Base-by-base conservation (phyloP, 768 basidiomycete genomes). In the Kwoniella sp. region DNA sequence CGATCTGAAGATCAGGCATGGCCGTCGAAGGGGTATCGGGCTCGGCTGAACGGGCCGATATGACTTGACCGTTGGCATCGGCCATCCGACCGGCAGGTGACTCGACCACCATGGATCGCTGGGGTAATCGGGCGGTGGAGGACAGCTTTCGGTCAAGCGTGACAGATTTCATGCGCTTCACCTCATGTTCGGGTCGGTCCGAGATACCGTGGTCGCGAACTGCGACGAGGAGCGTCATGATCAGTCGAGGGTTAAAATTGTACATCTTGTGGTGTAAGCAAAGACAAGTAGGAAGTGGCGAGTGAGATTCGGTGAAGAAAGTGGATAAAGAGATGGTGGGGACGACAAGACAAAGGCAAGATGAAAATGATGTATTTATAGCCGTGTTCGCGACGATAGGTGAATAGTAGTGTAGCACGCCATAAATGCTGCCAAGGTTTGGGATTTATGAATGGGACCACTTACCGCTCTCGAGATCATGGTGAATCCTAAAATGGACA, bases 61-160 rank as follows among this genome's bases (percentile, higher is more conserved):
- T 67, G 25, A 75, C 67, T 37, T 69, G 71, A 7, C 76, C 76
- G 54, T 73, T 86, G 20, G 89, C 85, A 73, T 91, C 89, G 4
- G 90, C 93, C 64, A 87, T 88, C 78, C 89, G 87, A 47, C 93
- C 94, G 12, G 92, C 86, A 47, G 96, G 96, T 73, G 91, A 92
- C 81, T 99, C 95, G 55, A 99, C 89, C 47, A 99, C 88, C 8
- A 92, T 98, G 26, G 95, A 96, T 38, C 93, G 89, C 81, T 92
- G 93, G 4, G 95, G 92, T 62, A 95, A 77, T 52, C 90, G 87
- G 28, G 96, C 92, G 1, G 92, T 95, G 13, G 94, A 91, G 30
- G 93, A 96, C 47, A 95, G 84, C 79, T 98, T 98, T 59, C 96
- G 90, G 81, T 97, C 93, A 37, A 99, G 85, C 80, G 94, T 91